Evolutionary conservation across 176 grass and related monocot species (phyloP).

Genomic region (bread wheat (Triticum aestivum)): DNA sequence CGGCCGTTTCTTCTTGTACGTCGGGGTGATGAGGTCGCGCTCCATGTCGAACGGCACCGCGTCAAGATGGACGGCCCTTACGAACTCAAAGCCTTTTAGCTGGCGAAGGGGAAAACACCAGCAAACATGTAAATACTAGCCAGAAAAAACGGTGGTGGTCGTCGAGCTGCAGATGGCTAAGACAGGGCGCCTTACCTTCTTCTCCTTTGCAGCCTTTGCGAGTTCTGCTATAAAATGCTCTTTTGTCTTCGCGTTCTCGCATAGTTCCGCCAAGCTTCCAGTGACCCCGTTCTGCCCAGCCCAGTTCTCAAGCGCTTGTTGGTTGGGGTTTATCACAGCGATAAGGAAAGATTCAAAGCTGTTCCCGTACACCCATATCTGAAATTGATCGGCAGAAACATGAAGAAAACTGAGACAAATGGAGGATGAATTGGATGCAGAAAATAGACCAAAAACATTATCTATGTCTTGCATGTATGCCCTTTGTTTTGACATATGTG

Average conservation of each 20-base stretch:
- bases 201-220: constrained; percentile 62
- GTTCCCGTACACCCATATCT: constrained; percentile 97
- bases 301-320: constrained; percentile 66
- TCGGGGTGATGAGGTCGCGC: constrained; percentile 82
- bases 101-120: constrained; percentile 25
- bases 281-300: constrained; percentile 53
- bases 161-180: neutral
- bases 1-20: constrained; percentile 92
- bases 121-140: neutral
- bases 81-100: constrained; percentile 84
- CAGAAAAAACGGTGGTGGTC: neutral
- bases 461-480: neutral
- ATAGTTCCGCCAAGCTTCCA: constrained; percentile 48
- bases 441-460: neutral
- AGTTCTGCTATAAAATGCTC: constrained; percentile 71
- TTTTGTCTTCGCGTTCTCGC: constrained; percentile 59
- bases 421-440: neutral
- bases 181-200: constrained; percentile 55
- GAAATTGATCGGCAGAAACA: constrained; percentile 42
- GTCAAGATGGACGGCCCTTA: constrained; percentile 83
- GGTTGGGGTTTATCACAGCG: constrained; percentile 74
- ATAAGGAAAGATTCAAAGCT: constrained; percentile 91
- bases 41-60: constrained; percentile 80
- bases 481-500: neutral
- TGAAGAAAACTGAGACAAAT: neutral